Evolutionary conservation across 2,329 filamentous ascomycete species (phyloP).

Genomic region (Orbilia brochopaga): DNA sequence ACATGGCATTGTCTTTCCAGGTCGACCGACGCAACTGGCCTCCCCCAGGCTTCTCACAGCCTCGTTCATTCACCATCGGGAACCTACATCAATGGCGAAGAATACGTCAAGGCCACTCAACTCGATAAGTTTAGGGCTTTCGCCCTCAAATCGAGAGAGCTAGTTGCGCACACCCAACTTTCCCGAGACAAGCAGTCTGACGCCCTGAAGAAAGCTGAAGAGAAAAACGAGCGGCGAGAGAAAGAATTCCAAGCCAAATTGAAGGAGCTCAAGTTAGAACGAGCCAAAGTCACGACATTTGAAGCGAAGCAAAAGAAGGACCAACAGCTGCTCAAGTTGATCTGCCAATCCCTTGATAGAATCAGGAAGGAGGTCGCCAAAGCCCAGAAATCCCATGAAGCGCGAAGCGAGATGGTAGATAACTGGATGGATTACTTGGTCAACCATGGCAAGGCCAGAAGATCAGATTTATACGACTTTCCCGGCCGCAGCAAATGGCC

Average conservation of each 20-base stretch:
- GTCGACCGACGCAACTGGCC: too few relatives aligned
- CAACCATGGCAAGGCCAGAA: neutral
- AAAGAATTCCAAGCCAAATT: neutral
- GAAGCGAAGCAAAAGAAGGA: constrained; percentile 25
- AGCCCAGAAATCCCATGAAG: constrained; percentile 11
- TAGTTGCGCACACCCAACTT: too few relatives aligned
- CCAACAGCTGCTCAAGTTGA: constrained; percentile 9
- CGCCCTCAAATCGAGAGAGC: too few relatives aligned
- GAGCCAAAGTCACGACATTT: constrained; percentile 18
- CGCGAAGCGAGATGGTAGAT: neutral
- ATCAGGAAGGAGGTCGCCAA: neutral
- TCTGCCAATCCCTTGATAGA: neutral
- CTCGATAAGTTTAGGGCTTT: too few relatives aligned
- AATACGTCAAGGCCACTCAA: too few relatives aligned
- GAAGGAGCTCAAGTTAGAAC: constrained; percentile 13
- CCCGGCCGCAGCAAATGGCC: constrained; percentile 8
- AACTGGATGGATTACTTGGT: constrained; percentile 18
- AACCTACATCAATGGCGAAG: too few relatives aligned
- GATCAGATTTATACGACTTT: constrained; percentile 15
- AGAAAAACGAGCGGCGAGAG: neutral
- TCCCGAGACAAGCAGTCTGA: neutral
- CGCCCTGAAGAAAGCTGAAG: neutral
- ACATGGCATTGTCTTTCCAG: too few relatives aligned
- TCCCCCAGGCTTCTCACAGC: too few relatives aligned
- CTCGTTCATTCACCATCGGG: too few relatives aligned